Evolutionary conservation across 192 early-diverging fungal species (phyloP), one percentile per base, ranked within the genome.

Genomic region (Helicostylum pulchrum): DNA sequence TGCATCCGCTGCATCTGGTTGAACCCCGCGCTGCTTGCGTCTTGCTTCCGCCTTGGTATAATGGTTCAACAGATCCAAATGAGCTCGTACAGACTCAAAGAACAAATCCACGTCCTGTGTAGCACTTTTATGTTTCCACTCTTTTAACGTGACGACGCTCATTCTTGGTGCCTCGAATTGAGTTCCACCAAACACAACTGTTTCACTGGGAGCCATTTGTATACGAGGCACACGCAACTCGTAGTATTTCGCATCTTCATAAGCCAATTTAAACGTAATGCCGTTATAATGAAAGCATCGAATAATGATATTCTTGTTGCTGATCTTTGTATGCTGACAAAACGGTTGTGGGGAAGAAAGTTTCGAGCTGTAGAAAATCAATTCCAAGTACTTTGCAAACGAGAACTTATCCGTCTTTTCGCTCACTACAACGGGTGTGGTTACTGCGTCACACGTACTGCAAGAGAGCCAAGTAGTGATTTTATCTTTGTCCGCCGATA

Each of bases 381-480:
- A 71, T 65, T 98, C 95, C 12, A 98, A 75, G 66, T 93, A 98
- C 74, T 98, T 98, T 23, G 90, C 94, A 80, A 96, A 95, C 2
- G 95, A 98, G 65, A 90, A 95, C 20, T 83, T 77, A 79, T 87
- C 87, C 1, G 91, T 82, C 17, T 85, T 88, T 34, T 79, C 78
- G 4, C 92, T 89, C 78, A 98, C 82, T 9, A 73, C 75, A 8
- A 84, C 76, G 6, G 83, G 72, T 3, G 85, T 85, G 1, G 92
- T 90, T 14, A 65, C 66, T 15, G 76, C 65, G 11, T 77, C 56
- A 76, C 94, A 96, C n/a, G 81, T 67, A 51, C 78, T 83, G 72
- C 95, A 98, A 46, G 78, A 64, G 8, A 83, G 83, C 94, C 94
- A 98, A 76, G 80, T 77, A 66, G 75, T 68, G 11, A 83, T 75